Conservation (phyloP, 345 rosid species). For the Gossypium bickii region DNA sequence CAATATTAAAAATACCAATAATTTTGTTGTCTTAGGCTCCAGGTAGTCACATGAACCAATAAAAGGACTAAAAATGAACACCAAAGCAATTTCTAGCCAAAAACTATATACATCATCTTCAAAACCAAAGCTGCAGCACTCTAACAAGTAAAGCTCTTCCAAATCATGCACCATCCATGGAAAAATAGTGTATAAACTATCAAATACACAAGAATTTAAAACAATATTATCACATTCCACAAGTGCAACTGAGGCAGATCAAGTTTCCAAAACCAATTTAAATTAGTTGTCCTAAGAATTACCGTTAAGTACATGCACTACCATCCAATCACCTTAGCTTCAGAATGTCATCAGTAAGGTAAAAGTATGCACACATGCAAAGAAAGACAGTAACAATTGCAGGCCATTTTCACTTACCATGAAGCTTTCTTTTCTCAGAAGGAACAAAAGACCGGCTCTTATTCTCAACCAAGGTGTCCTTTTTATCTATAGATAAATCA, state of each 20-base stretch:
- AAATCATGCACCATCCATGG: not conserved
- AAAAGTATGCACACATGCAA: not conserved
- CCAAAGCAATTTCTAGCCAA: not conserved
- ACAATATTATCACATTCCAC: not conserved
- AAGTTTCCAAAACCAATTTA: not conserved
- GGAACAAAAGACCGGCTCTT: slow-evolving; percentile 31
- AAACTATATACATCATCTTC: not conserved
- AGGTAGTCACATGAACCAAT: not conserved
- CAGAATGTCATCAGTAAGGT: not conserved
- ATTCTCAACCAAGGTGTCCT: slow-evolving; percentile 34
- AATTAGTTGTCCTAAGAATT: not conserved
- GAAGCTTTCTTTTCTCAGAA: slow-evolving; percentile 77
- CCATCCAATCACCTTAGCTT: not conserved
- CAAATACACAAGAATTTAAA: not conserved
- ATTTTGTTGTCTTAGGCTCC: not conserved
- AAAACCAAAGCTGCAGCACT: not conserved
- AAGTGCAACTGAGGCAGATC: not conserved
- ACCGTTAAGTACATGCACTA: not conserved
- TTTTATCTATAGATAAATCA: slow-evolving; percentile 31
- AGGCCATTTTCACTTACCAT: slow-evolving; percentile 41
- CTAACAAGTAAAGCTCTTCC: not conserved
- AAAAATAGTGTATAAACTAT: not conserved
- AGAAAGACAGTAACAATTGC: not conserved
- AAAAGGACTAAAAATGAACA: not conserved
- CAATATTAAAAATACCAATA: not conserved